Evolutionary conservation across 768 basidiomycete genomes (phyloP), one percentile per base, ranked within the genome.

Genomic region (Clitopilus hobsonii): DNA sequence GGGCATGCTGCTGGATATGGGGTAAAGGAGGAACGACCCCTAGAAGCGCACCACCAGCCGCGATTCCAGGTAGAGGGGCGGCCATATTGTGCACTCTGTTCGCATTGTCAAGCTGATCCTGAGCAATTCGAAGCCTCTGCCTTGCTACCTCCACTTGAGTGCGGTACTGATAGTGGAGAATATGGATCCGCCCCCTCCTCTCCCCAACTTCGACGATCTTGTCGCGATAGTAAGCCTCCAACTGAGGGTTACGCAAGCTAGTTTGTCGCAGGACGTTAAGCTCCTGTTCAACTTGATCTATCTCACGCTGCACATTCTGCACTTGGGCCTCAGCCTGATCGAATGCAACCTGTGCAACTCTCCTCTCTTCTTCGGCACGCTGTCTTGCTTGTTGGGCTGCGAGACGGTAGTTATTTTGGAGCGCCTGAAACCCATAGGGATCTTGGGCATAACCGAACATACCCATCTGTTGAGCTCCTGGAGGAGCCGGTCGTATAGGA

Each of bases 401-500:
- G n/a, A n/a, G n/a, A n/a, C n/a, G n/a, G n/a, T n/a, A n/a, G n/a
- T n/a, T n/a, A 45, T 45, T 45, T 3, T 18, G 3, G 22, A 45
- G 41, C 4, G 22, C 22, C n/a, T 23, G 10, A 20, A 45, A 45
- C n/a, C 41, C 41, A 45, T 45, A 45, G 41, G 18, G n/a, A 20
- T 20, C 41, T 18, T 45, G 41, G 16, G 41, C 41, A 45, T 45
- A 18, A 16, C 41, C 18, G 41, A 10, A 20, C 41, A 45, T 45
- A 18, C 41, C 41, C 18, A 45, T 3, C 14, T 18, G 41, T 8
- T 11, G 41, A 4, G 22, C 18, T n/a, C n/a, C n/a, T n/a, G n/a
- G n/a, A 23, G 41, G 6, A 23, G 41, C 14, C 5, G 14, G 41
- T 45, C 10, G 41, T 16, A 18, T 67, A 13, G 74, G 70, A 1